phyloP scores from a whole-genome alignment of 176 grass and related monocot species.

The Metroxylon sagu region DNA sequence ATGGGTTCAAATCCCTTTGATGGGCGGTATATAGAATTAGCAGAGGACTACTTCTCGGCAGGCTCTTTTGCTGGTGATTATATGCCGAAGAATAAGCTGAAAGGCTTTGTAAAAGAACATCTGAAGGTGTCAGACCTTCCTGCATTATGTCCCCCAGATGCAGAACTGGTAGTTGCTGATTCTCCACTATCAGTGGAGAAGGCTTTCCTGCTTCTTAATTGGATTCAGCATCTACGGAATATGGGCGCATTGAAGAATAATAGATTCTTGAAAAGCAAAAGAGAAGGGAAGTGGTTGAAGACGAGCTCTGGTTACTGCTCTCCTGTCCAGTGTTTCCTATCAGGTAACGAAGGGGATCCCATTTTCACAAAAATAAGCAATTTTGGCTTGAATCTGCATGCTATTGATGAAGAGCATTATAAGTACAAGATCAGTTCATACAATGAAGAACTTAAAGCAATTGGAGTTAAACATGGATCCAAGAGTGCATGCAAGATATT shows the following conservation, averaged over 20 bases:
- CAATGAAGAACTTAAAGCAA: constrained; percentile 34
- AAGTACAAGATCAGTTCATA: constrained; percentile 23
- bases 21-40: constrained; percentile 41
- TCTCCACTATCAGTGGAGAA: constrained; percentile 44
- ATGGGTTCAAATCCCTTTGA: constrained; percentile 56
- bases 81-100: constrained; percentile 23
- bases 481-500: constrained; percentile 32
- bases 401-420: constrained; percentile 53
- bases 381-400: neutral
- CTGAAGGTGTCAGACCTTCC: constrained; percentile 38
- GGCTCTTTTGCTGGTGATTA: constrained; percentile 28
- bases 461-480: constrained; percentile 59
- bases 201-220: constrained; percentile 58
- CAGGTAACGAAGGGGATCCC: constrained; percentile 26
- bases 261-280: constrained; percentile 34
- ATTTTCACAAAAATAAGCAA: too few species aligned
- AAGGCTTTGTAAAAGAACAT: constrained; percentile 30
- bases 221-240: constrained; percentile 36
- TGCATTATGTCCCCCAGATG: constrained; percentile 41
- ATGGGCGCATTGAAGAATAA: constrained; percentile 3
- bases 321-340: constrained; percentile 48
- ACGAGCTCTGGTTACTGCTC: constrained; percentile 54
- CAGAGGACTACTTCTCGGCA: constrained; percentile 31
- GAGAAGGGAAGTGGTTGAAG: constrained; percentile 52
- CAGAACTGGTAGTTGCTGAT: constrained; percentile 23